Base-by-base conservation (phyloP, 306 rosid species). In the Pueraria montana region DNA sequence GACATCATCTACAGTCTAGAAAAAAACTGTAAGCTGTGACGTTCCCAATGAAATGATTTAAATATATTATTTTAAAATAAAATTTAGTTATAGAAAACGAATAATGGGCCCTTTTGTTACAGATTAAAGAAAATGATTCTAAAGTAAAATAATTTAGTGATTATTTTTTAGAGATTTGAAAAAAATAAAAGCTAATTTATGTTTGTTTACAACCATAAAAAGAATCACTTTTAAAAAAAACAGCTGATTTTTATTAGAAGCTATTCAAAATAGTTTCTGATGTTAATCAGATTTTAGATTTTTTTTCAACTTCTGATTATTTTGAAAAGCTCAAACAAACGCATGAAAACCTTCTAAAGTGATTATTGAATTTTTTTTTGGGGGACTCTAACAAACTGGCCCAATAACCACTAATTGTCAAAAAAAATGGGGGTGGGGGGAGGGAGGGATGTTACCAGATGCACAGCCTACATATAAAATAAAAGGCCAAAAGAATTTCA, bases 21-120 rank as follows among this genome's bases (percentile, higher is more conserved):
- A 59, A 59, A 58, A 61, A 76, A 64, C 40, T 18, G 64, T 74
- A 78, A 64, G 65, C 6, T 46, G 17, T 65, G 38, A 48, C 48
- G 40, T 30, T 30, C 70, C 45, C 45, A 27, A 30, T 27, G 16
- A 1, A 58, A 21, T 23, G 5, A 58, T 56, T 75, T 75, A 56
- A 20, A 55, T 34, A 17, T 18, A 66, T 66, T 36, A 65, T 34
- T 52, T 18, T 7, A 52, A 9, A 52, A 52, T 7, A 52, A 52
- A 2, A 3, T 9, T 56, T 56, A 56, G 63, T 56, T 3, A 9
- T 4, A 56, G 63, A 56, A 56, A 9, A 8, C 0, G 5, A 56
- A 56, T 8, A 20, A 1, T 21, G 13, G 13, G 27, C 4, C 11
- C 4, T 2, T 18, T 3, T 56, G 63, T n/a, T 49, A 49, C 7